Conservation (phyloP, 805 yeast genomes). For the Yarrowia sp. region DNA sequence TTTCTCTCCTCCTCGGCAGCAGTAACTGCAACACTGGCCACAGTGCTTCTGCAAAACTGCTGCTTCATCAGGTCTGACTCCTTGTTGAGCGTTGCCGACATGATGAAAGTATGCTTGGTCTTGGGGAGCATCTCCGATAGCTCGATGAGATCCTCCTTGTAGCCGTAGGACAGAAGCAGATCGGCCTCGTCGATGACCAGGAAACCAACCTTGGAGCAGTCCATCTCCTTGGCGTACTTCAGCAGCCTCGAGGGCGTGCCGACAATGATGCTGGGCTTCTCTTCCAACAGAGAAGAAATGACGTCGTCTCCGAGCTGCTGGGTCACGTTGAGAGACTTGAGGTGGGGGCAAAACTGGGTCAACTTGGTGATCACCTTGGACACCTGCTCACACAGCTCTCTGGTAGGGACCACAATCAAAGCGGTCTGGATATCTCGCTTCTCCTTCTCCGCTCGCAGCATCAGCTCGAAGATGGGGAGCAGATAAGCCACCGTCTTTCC, state of each 20-base stretch:
- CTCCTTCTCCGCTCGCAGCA: slow-evolving; percentile 44
- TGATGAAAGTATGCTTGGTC: slow-evolving; percentile 81
- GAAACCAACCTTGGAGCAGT: slow-evolving; percentile 56
- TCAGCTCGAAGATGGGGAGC: slow-evolving; percentile 78
- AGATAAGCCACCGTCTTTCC: slow-evolving; percentile 93
- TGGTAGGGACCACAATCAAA: slow-evolving; percentile 84
- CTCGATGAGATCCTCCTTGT: slow-evolving; percentile 73
- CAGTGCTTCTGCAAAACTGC: slow-evolving; percentile 59
- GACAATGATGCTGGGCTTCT: slow-evolving; percentile 74
- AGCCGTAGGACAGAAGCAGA: slow-evolving; percentile 83
- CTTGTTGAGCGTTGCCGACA: slow-evolving; percentile 93
- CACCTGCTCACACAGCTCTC: slow-evolving; percentile 88
- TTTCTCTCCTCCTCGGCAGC: slow-evolving; percentile 50
- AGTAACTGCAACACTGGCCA: slow-evolving; percentile 45
- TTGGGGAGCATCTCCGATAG: slow-evolving; percentile 66
- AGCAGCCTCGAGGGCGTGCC: slow-evolving; percentile 84
- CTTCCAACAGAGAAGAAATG: slow-evolving; percentile 62
- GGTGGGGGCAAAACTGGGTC: slow-evolving; percentile 65
- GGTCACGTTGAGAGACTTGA: slow-evolving; percentile 60
- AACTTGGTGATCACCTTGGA: slow-evolving; percentile 63
- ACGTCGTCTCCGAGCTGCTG: slow-evolving; percentile 68
- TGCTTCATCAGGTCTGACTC: slow-evolving; percentile 74
- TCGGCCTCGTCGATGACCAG: slow-evolving; percentile 95
- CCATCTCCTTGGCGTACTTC: slow-evolving; percentile 46
- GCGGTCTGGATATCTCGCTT: slow-evolving; percentile 35